Percentiles rank a stretch among this genome's conserved stretches.
phyloP scores from a whole-genome alignment of 805 yeast genomes.

The Spathaspora girioi region DNA sequence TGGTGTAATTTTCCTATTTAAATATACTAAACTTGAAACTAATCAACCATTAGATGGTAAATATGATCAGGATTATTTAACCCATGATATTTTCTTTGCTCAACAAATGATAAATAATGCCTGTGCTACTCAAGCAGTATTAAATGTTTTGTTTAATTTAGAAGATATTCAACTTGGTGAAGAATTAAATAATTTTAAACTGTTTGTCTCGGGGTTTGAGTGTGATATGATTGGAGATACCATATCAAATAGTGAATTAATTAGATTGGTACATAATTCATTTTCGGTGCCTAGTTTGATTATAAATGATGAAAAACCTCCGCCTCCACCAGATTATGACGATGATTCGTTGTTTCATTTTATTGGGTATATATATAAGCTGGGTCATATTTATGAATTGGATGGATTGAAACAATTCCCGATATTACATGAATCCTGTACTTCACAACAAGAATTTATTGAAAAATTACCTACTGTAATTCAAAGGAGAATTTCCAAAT shows the following conservation, averaged over 20 bases:
- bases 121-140: conserved; percentile 71
- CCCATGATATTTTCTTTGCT: conserved; percentile 51
- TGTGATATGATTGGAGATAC: conserved; percentile 58
- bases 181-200: conserved; percentile 44
- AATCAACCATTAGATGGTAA: conserved; percentile 42
- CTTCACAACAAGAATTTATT: conserved; percentile 37
- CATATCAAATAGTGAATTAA: conserved; percentile 53
- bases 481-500: conserved; percentile 43
- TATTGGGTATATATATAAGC: conserved; percentile 46
- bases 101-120: conserved; percentile 64
- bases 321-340: conserved; percentile 25
- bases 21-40: conserved; percentile 44
- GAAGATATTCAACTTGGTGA: conserved; percentile 42
- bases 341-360: conserved; percentile 59
- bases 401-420: conserved; percentile 61
- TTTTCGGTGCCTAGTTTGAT: conserved; percentile 54
- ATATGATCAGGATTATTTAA: conserved; percentile 32
- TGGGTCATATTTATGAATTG: conserved; percentile 52
- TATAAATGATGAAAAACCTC: conserved; percentile 37
- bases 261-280: conserved; percentile 57
- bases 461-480: conserved; percentile 43
- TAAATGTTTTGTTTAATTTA: conserved; percentile 46
- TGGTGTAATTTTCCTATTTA: conserved; percentile 63
- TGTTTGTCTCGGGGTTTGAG: conserved; percentile 52
- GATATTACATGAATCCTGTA: conserved; percentile 45